phyloP scores from a whole-genome alignment of 495 filamentous ascomycete species.

The Copromyces sp. region DNA sequence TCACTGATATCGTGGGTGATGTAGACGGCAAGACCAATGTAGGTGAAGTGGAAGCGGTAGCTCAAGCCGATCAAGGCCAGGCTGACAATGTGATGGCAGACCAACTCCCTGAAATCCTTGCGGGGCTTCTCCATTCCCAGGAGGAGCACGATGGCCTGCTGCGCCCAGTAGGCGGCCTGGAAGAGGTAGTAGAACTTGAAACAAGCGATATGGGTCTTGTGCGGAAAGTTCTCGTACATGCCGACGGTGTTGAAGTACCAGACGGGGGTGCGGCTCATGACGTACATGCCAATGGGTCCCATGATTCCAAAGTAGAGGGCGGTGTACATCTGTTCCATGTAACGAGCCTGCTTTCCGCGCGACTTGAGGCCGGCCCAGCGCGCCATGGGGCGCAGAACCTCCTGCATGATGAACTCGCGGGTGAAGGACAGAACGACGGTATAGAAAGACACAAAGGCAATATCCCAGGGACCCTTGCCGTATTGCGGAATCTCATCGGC shows the following conservation, averaged over 20 bases:
- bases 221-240: conserved; percentile 90
- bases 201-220: conserved; percentile 67
- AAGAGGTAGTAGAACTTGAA: conserved; percentile 98
- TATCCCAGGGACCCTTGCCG: conserved; percentile 78
- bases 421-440: conserved; percentile 83
- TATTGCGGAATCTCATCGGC: conserved; percentile 57
- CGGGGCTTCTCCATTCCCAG: conserved; percentile 89
- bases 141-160: conserved; percentile 84
- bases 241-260: conserved; percentile 93
- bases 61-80: conserved; percentile 77
- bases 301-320: conserved; percentile 87
- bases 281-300: conserved; percentile 79
- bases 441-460: conserved; percentile 85
- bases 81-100: conserved; percentile 89
- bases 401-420: conserved; percentile 95
- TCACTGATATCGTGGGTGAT: conserved; percentile 94
- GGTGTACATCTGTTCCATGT: conserved; percentile 97
- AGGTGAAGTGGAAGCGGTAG: conserved; percentile 97
- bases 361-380: conserved; percentile 57
- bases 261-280: conserved; percentile 84
- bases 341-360: conserved; percentile 74
- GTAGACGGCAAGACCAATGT: conserved; percentile 94
- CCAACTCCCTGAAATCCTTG: conserved; percentile 93
- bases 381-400: conserved; percentile 71
- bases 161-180: conserved; percentile 91